A percentile compares a stretch with the other conserved stretches of the same genome.
These are phyloP conservation scores for Citrus trifoliata DNA, from an alignment of 345 rosid genomes.

Conservation along the genomic window DNA sequence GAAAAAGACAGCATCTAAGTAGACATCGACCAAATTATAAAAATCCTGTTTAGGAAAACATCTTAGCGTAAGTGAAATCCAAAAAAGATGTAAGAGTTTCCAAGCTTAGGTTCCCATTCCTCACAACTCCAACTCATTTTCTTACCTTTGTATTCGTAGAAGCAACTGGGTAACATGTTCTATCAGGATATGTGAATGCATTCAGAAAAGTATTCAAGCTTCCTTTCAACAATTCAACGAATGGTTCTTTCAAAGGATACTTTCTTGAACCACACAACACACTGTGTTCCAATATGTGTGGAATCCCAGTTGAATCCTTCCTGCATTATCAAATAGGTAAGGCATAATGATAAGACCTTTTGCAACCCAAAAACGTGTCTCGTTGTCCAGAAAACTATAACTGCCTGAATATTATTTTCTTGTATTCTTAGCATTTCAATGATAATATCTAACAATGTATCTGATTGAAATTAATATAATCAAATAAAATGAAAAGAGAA, in stretches of 20 bases:
- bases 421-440: background rate
- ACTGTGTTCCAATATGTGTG: constrained; percentile 96
- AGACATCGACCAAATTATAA: constrained; percentile 94
- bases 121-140: background rate
- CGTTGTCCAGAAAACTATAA: background rate
- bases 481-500: background rate
- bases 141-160: constrained; percentile 88
- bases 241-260: constrained; percentile 96
- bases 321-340: constrained; percentile 43
- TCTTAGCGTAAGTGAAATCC: background rate
- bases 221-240: constrained; percentile 91
- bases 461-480: background rate
- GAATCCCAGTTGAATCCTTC: constrained; percentile 95
- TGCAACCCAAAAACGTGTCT: background rate
- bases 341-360: background rate
- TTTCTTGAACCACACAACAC: constrained; percentile 95
- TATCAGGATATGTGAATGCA: constrained; percentile 96
- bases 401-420: background rate
- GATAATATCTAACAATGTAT: background rate
- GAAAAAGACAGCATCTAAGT: constrained; percentile 96
- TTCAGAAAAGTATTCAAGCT: constrained; percentile 91
- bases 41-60: constrained; percentile 62
- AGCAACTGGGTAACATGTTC: constrained; percentile 98
- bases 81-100: background rate
- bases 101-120: background rate